phyloP scores from a whole-genome alignment of 2,329 filamentous ascomycete genomes.

The Ramularia endophylla region DNA sequence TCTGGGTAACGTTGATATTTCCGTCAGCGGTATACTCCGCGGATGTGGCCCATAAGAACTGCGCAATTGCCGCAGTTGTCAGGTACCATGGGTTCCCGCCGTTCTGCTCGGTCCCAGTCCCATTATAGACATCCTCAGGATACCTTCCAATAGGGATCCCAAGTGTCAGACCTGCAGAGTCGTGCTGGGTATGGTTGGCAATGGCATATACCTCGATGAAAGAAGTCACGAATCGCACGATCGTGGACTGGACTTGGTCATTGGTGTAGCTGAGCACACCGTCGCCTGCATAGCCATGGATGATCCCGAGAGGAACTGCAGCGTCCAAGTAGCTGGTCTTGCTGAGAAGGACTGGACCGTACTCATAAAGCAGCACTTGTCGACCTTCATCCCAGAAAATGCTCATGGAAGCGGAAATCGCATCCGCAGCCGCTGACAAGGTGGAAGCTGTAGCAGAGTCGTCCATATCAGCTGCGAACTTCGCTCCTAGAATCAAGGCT shows the following conservation, averaged over 20 bases:
- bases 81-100: slow-evolving; percentile 34
- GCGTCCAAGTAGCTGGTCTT: slow-evolving; percentile 32
- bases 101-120: slow-evolving; percentile 23
- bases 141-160: slow-evolving; percentile 33
- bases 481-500: slow-evolving; percentile 24
- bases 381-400: slow-evolving; percentile 30
- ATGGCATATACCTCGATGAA: slow-evolving; percentile 27
- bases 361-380: slow-evolving; percentile 28
- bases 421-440: slow-evolving; percentile 21
- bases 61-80: slow-evolving; percentile 28
- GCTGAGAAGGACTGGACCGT: slow-evolving; percentile 27
- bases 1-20: slow-evolving; percentile 23
- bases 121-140: slow-evolving; percentile 33
- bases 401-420: slow-evolving; percentile 22
- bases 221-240: slow-evolving; percentile 25
- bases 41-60: slow-evolving; percentile 26
- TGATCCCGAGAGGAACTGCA: slow-evolving; percentile 28
- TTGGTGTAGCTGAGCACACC: slow-evolving; percentile 30
- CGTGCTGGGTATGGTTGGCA: slow-evolving; percentile 21
- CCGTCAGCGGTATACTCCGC: slow-evolving; percentile 17
- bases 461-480: slow-evolving; percentile 27
- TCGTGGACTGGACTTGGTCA: slow-evolving; percentile 27
- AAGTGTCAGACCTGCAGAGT: slow-evolving; percentile 21
- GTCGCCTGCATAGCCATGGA: slow-evolving; percentile 30
- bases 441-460: slow-evolving; percentile 24